Evolutionary conservation across 176 grass and related monocot genomes (phyloP).

Genomic region (Panicum miliaceum): DNA sequence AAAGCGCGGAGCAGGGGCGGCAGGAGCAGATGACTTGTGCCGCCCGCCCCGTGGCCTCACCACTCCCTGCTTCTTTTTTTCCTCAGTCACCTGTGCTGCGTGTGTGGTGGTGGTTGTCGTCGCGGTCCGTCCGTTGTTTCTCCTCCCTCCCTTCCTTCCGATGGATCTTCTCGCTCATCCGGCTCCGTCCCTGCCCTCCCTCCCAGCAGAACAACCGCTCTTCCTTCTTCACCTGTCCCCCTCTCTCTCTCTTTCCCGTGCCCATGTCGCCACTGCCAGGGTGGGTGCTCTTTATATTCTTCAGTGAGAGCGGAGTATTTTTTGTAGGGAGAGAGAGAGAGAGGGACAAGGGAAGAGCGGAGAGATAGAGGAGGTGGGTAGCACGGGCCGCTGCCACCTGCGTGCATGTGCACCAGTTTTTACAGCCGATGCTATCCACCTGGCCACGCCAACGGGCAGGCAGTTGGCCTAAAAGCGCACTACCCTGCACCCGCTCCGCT

Average conservation of each 20-base stretch:
- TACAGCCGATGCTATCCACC: slow-evolving; percentile 23
- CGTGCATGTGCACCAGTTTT: slow-evolving; percentile 28
- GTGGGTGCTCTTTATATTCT: slow-evolving; percentile 18
- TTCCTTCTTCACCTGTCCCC: neutral
- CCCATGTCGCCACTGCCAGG: neutral
- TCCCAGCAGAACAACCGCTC: neutral
- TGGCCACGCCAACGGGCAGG: slow-evolving; percentile 29
- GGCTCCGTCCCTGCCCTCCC: neutral
- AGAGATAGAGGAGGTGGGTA: neutral
- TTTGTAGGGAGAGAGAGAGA: neutral
- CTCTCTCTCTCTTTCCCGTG: neutral
- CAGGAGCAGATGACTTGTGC: neutral
- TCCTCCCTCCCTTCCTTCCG: no score
- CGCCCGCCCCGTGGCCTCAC: slow-evolving; percentile 7
- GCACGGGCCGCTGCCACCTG: slow-evolving; percentile 25
- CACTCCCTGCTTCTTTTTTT: neutral
- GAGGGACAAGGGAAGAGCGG: neutral
- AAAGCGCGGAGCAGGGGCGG: neutral
- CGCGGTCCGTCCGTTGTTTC: neutral
- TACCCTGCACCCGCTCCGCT: neutral
- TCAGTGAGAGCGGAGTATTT: neutral
- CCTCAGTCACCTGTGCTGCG: neutral
- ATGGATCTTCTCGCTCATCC: neutral
- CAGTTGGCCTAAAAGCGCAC: slow-evolving; percentile 34
- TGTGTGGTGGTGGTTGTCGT: slow-evolving; percentile 41